phyloP scores from a whole-genome alignment of 129 eudicot species.

The Artemisia annua region DNA sequence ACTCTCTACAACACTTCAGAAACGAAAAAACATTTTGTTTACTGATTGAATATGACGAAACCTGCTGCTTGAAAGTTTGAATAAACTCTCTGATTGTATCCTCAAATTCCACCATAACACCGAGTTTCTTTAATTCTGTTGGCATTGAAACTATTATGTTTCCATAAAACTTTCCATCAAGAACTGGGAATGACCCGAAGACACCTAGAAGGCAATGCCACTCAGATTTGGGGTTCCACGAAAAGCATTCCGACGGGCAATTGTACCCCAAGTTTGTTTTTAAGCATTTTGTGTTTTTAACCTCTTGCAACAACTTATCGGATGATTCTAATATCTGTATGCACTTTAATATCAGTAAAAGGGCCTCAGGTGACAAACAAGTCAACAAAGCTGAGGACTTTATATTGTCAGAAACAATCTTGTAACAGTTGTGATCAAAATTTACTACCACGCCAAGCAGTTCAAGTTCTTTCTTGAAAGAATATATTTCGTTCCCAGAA shows the following conservation, averaged over 20 bases:
- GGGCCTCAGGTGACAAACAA: neutral
- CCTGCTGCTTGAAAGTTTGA: neutral
- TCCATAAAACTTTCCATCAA: neutral
- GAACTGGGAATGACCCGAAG: neutral
- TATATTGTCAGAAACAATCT: neutral
- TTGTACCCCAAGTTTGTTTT: slow-evolving; percentile 3
- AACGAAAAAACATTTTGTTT: neutral
- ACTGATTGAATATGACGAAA: neutral
- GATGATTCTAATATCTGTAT: neutral
- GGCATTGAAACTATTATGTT: neutral
- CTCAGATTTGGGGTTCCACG: neutral
- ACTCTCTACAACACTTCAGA: neutral
- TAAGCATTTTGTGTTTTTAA: neutral
- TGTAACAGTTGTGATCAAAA: neutral
- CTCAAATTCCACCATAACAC: slow-evolving; percentile 3
- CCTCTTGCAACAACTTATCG: neutral
- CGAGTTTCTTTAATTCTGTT: neutral
- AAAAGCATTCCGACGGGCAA: neutral
- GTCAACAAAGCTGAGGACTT: neutral
- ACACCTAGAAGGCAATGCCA: neutral
- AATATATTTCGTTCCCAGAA: neutral
- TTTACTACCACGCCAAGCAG: neutral
- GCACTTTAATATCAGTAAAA: neutral
- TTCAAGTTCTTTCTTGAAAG: neutral
- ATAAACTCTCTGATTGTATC: neutral